A percentile compares a stretch with the other conserved stretches of the same genome.
These are phyloP conservation scores for Solanum bulbocastanum DNA, from an alignment of 257 asterid species.

Conservation along the genomic window DNA sequence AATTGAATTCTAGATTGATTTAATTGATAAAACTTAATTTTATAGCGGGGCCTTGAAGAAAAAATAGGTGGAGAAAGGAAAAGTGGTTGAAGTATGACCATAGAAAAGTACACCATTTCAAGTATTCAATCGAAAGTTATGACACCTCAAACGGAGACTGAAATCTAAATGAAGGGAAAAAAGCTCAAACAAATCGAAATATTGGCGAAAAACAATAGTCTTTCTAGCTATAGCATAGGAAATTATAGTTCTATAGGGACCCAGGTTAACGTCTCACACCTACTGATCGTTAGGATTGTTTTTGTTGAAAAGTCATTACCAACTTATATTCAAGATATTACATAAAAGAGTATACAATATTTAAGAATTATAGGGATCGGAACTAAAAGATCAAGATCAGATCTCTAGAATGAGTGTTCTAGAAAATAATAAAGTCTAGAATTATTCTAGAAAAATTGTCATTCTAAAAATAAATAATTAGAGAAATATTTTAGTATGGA, in stretches of 20 bases:
- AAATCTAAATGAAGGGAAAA: no score
- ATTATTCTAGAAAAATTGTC: no score
- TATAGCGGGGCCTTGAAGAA: neutral
- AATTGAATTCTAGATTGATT: neutral
- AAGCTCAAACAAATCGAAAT: neutral
- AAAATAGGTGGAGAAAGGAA: neutral
- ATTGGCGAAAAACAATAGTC: neutral
- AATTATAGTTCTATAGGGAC: neutral
- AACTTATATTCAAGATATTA: neutral
- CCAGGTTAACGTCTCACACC: neutral
- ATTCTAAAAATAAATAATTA: no score
- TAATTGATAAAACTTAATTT: neutral
- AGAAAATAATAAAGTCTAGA: no score
- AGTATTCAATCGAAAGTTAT: neutral
- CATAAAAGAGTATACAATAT: neutral
- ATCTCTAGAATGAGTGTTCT: no score
- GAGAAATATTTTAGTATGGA: no score
- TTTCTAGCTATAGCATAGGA: neutral
- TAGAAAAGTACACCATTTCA: neutral
- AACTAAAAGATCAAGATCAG: no score
- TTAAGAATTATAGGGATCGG: neutral
- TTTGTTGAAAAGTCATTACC: neutral
- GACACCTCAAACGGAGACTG: neutral
- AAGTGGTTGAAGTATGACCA: neutral
- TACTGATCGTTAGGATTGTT: neutral